Conservation (phyloP, 139 green algal genomes). For the Desmodesmus armatus region DNA sequence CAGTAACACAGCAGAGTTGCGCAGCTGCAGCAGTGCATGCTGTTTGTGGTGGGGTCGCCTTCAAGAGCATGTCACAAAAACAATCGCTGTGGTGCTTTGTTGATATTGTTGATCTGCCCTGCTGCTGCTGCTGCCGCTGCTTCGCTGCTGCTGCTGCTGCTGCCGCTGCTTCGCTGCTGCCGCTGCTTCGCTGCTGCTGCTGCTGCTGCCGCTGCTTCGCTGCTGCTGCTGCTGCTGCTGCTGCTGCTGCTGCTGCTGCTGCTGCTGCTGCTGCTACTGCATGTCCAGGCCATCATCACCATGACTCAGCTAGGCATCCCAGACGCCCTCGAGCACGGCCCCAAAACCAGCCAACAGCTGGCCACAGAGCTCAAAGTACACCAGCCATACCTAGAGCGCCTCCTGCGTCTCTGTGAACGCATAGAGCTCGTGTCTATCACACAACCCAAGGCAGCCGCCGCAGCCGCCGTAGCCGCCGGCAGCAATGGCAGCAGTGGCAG, state of each 20-base stretch:
- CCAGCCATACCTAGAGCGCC: slow-evolving; percentile 31
- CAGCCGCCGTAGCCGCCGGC: too few relatives aligned
- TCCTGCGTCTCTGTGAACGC: slow-evolving; percentile 23
- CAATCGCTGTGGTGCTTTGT: neutral
- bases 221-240: neutral
- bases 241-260: neutral
- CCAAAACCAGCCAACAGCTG: slow-evolving; percentile 35
- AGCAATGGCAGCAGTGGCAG: too few relatives aligned
- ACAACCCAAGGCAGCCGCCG: neutral
- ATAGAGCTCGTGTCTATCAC: slow-evolving; percentile 4
- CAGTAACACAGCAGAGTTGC: neutral
- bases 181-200: neutral
- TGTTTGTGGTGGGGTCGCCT: too few relatives aligned
- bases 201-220: neutral
- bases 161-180: neutral
- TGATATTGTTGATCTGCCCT: too few relatives aligned
- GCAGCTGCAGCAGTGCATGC: neutral
- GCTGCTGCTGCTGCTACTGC: neutral
- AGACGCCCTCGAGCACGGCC: slow-evolving; percentile 18
- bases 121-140: too few relatives aligned
- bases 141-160: too few relatives aligned
- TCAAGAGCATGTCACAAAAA: too few relatives aligned
- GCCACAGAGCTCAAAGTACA: slow-evolving; percentile 10
- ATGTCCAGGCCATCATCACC: slow-evolving; percentile 32
- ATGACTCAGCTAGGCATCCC: slow-evolving; percentile 39